Evolutionary conservation across 192 early-diverging fungal genomes (phyloP).

Genomic region (Podila verticillata): DNA sequence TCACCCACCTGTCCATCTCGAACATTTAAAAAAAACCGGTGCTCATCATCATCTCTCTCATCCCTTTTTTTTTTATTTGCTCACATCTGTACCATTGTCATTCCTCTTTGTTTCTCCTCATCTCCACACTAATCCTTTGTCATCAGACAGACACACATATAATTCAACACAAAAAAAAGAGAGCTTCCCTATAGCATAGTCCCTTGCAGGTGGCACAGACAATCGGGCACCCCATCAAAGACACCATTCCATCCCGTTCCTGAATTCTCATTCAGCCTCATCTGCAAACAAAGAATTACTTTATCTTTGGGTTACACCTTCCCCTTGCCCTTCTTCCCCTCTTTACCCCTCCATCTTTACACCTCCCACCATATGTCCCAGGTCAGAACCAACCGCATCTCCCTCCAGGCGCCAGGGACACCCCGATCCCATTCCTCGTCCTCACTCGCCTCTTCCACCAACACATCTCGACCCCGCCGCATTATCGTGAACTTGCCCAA

Average conservation of each 20-base stretch:
- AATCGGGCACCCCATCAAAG: no score
- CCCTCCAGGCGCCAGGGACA: constrained; percentile 2
- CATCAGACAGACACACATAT: not conserved
- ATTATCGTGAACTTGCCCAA: constrained; percentile 31
- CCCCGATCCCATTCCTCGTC: constrained; percentile 17
- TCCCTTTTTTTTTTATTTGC: not conserved
- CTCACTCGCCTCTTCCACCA: not conserved
- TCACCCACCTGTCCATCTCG: not conserved
- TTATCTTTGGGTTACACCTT: no score
- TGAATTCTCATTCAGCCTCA: no score
- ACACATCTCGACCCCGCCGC: constrained; percentile 14
- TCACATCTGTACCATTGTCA: not conserved
- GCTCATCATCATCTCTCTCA: not conserved
- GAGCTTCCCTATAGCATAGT: no score
- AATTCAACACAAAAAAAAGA: no score
- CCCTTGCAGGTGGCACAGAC: no score
- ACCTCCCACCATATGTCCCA: constrained; percentile 2
- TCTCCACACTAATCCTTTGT: not conserved
- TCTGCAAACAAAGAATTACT: no score
- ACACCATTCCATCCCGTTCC: no score
- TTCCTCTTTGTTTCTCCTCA: not conserved
- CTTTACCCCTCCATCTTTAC: no score
- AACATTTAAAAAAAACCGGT: not conserved
- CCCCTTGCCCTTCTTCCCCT: no score
- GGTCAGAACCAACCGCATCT: constrained; percentile 9